These are phyloP conservation scores for Brettanomyces sp. DNA, from an alignment of 805 yeast species.

Conservation along the genomic window DNA sequence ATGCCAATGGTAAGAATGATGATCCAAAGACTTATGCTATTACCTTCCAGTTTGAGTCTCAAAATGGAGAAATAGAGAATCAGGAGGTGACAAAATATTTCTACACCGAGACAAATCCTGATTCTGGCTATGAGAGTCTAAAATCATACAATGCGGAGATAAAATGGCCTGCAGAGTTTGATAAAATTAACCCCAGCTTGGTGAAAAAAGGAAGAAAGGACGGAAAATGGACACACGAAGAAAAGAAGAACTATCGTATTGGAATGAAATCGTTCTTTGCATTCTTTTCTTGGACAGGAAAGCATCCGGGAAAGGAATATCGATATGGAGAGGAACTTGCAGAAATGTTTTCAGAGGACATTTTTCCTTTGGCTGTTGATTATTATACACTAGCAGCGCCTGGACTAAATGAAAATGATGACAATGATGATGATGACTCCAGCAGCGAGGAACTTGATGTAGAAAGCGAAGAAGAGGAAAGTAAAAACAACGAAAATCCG, in stretches of 20 bases:
- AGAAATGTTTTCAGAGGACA: conserved; percentile 60
- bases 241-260: conserved; percentile 50
- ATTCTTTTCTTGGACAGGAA: conserved; percentile 82
- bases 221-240: conserved; percentile 31
- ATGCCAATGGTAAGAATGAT: conserved; percentile 19
- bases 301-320: conserved; percentile 67
- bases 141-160: conserved; percentile 46
- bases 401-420: conserved; percentile 45
- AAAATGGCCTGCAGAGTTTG: conserved; percentile 62
- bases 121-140: conserved; percentile 46
- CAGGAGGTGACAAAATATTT: conserved; percentile 59
- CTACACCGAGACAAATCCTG: conserved; percentile 31
- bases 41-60: conserved; percentile 45
- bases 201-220: conserved; percentile 30
- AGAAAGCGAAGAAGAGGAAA: conserved; percentile 39
- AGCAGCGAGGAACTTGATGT: conserved; percentile 41
- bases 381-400: conserved; percentile 72
- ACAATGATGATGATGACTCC: conserved; percentile 30
- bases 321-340: conserved; percentile 76
- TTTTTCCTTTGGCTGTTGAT: conserved; percentile 78
- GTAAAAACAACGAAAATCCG: conserved; percentile 9
- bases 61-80: conserved; percentile 38
- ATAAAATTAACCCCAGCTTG: conserved; percentile 42
- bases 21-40: conserved; percentile 35
- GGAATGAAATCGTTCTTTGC: conserved; percentile 83